Evolutionary conservation across 2,329 filamentous ascomycete genomes (phyloP).

Genomic region (Lachnellula cervina): DNA sequence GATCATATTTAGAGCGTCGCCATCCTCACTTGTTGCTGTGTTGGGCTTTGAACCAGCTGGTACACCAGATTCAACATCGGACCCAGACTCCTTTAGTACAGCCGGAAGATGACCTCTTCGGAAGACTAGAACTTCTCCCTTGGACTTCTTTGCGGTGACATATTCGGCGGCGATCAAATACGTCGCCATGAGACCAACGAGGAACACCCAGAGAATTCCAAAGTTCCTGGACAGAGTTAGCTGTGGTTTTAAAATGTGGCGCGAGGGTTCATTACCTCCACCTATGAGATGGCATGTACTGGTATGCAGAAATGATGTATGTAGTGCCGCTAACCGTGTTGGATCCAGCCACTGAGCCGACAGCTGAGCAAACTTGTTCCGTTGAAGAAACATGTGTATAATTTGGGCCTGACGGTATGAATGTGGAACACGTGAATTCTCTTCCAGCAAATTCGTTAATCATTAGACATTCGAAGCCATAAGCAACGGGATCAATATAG

Average conservation of each 20-base stretch:
- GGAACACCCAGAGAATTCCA: conserved; percentile 62
- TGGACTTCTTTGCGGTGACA: conserved; percentile 60
- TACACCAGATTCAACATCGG: neutral
- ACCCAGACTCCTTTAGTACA: neutral
- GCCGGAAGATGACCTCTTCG: neutral
- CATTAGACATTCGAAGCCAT: conserved; percentile 75
- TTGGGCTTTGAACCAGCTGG: neutral
- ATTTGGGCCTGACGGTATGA: conserved; percentile 16
- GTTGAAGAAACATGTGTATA: conserved; percentile 5
- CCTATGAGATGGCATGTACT: conserved; percentile 53
- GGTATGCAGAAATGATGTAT: conserved; percentile 51
- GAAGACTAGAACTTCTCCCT: conserved; percentile 55
- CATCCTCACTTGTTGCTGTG: neutral
- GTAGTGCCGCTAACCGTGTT: conserved; percentile 49
- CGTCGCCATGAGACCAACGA: conserved; percentile 52
- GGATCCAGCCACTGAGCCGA: conserved; percentile 51
- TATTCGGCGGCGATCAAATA: conserved; percentile 62
- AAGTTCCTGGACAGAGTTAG: conserved; percentile 42
- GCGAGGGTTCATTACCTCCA: conserved; percentile 45
- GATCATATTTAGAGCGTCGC: conserved; percentile 1
- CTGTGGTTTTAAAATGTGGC: neutral
- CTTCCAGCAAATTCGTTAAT: conserved; percentile 62
- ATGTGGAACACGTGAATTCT: conserved; percentile 13
- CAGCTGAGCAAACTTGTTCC: conserved; percentile 47
- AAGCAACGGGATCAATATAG: conserved; percentile 56